These are phyloP conservation scores for Lentinula guzmanii DNA, from an alignment of 768 basidiomycete species.

Conservation along the genomic window DNA sequence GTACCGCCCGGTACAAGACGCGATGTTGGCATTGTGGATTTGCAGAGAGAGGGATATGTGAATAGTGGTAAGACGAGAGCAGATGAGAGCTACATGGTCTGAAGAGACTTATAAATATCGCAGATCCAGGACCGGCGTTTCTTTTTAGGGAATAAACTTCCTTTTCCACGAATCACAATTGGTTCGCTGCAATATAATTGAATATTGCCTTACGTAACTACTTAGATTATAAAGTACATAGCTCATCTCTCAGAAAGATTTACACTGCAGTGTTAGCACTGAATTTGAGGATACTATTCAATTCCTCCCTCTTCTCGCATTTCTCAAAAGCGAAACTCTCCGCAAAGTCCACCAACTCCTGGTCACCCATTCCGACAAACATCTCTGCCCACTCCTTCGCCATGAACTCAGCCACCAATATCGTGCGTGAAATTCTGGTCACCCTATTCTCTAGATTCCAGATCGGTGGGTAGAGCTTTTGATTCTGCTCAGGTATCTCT, in stretches of 20 bases:
- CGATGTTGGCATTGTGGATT: constrained; percentile 19
- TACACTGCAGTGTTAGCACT: constrained; percentile 13
- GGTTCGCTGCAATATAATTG: too few relatives aligned
- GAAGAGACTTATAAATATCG: too few relatives aligned
- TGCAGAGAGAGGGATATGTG: not conserved
- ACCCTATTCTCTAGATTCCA: constrained; percentile 36
- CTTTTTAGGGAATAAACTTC: not conserved
- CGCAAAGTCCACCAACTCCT: constrained; percentile 49
- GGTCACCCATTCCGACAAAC: constrained; percentile 35
- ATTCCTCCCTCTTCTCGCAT: constrained; percentile 41
- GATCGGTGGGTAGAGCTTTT: constrained; percentile 38
- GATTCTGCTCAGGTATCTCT: constrained; percentile 33
- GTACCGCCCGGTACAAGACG: constrained; percentile 35
- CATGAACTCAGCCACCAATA: constrained; percentile 46
- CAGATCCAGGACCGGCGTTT: not conserved
- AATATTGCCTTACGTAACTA: too few relatives aligned
- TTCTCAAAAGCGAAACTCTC: constrained; percentile 51
- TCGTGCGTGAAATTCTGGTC: constrained; percentile 39
- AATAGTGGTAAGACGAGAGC: not conserved
- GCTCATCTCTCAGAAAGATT: not conserved
- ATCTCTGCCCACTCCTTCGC: constrained; percentile 46
- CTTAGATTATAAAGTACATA: too few relatives aligned
- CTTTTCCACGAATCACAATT: not conserved
- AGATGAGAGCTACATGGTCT: not conserved
- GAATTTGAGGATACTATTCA: constrained; percentile 30